These are phyloP conservation scores for Debaryomyces nepalensis DNA, from an alignment of 1,139 yeast genomes.

Conservation along the genomic window DNA sequence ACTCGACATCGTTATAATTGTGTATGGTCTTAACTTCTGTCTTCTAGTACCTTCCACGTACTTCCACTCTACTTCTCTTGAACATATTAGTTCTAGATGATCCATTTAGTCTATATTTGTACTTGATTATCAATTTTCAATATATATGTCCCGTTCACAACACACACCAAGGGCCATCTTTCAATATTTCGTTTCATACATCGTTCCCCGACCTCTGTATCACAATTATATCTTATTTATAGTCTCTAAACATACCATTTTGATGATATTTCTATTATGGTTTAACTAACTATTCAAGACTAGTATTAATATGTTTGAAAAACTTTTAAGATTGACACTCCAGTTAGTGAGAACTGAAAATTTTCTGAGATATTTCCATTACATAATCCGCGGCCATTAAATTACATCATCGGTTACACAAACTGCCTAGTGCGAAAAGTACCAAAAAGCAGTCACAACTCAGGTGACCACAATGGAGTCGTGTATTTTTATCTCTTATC, in stretches of 20 bases:
- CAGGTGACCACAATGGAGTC: background rate
- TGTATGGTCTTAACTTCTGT: background rate
- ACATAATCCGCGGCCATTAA: background rate
- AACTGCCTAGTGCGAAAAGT: background rate
- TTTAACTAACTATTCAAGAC: slow-evolving; percentile 13
- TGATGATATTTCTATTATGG: slow-evolving; percentile 32
- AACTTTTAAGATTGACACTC: slow-evolving; percentile 11
- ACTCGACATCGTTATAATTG: background rate
- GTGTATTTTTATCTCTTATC: background rate
- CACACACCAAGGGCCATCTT: background rate
- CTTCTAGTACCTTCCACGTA: background rate
- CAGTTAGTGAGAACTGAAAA: slow-evolving; percentile 11
- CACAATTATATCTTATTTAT: slow-evolving; percentile 7
- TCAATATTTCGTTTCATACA: background rate
- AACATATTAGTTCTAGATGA: background rate
- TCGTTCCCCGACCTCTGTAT: background rate
- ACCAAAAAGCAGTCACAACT: slow-evolving; percentile 17
- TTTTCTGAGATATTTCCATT: slow-evolving; percentile 11
- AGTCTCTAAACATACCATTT: slow-evolving; percentile 34
- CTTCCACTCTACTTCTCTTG: background rate
- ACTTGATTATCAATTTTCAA: slow-evolving; percentile 1
- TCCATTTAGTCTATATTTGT: background rate
- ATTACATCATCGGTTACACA: slow-evolving; percentile 11
- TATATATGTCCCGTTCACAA: slow-evolving; percentile 4
- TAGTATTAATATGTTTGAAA: slow-evolving; percentile 11